Percentiles rank a stretch among this genome's conserved stretches.
These are phyloP conservation scores for Xylaria hypoxylon DNA, from an alignment of 2,329 filamentous ascomycete species.

Conservation along the genomic window DNA sequence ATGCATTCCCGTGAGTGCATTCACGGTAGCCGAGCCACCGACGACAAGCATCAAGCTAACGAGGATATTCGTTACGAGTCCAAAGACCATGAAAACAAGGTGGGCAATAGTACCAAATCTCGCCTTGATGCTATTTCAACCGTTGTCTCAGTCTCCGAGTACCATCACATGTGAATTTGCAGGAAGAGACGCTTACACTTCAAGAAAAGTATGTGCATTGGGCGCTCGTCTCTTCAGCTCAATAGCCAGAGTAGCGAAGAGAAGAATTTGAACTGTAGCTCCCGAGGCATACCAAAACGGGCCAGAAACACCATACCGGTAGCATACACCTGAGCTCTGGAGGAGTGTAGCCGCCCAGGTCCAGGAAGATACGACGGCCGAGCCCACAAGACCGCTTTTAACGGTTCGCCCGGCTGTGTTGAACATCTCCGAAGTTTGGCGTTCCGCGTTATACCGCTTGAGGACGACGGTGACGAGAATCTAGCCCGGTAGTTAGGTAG, in stretches of 20 bases:
- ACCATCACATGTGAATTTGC: background rate
- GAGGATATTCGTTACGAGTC: conserved; percentile 84
- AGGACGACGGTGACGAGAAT: conserved; percentile 78
- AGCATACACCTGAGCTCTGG: conserved; percentile 84
- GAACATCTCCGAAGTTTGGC: conserved; percentile 94
- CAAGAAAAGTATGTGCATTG: conserved; percentile 87
- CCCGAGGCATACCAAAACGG: conserved; percentile 64
- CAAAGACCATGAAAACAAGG: conserved; percentile 83
- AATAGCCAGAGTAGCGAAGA: conserved; percentile 92
- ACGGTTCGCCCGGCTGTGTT: conserved; percentile 88
- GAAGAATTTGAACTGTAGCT: conserved; percentile 85
- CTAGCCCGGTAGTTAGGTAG: conserved; percentile 37
- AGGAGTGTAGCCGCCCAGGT: conserved; percentile 90
- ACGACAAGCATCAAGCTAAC: conserved; percentile 91
- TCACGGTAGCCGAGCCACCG: conserved; percentile 81
- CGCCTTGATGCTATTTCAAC: conserved; percentile 43
- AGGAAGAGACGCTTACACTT: conserved; percentile 65
- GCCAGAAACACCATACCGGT: conserved; percentile 77
- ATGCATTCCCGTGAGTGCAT: conserved; percentile 76
- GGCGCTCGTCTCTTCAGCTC: conserved; percentile 88
- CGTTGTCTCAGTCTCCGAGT: conserved; percentile 2
- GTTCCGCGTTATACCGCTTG: conserved; percentile 70
- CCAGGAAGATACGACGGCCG: conserved; percentile 93
- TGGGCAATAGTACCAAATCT: conserved; percentile 65
- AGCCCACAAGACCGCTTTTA: conserved; percentile 87